Evolutionary conservation across 2,329 filamentous ascomycete genomes (phyloP).

Genomic region (Talaromyces atroroseus): DNA sequence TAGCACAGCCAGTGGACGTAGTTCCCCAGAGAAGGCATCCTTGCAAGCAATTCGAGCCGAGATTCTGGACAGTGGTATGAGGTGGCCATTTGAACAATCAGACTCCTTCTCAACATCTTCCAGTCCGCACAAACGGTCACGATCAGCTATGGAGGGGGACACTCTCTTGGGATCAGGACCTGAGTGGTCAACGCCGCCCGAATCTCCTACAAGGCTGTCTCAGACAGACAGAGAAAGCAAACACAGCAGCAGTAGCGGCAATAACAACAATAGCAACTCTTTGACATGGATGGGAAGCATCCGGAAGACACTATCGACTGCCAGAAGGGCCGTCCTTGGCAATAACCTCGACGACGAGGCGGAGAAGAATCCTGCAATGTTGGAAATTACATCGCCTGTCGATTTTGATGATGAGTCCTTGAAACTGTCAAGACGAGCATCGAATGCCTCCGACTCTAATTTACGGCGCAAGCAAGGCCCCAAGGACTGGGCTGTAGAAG

Average conservation of each 20-base stretch:
- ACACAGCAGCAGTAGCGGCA: neutral
- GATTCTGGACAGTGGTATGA: slow-evolving; percentile 20
- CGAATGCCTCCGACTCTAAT: slow-evolving; percentile 44
- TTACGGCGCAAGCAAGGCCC: slow-evolving; percentile 48
- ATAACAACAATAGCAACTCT: slow-evolving; percentile 19
- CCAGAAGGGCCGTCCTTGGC: slow-evolving; percentile 20
- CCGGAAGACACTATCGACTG: slow-evolving; percentile 55
- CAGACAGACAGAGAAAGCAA: slow-evolving; percentile 9
- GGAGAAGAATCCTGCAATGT: slow-evolving; percentile 7
- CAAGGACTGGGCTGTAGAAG: slow-evolving; percentile 47
- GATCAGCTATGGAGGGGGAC: slow-evolving; percentile 49
- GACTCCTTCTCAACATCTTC: slow-evolving; percentile 50
- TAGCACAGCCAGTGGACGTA: slow-evolving; percentile 21
- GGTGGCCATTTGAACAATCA: slow-evolving; percentile 30
- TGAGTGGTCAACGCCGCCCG: slow-evolving; percentile 21
- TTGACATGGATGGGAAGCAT: slow-evolving; percentile 66
- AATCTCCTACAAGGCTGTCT: slow-evolving; percentile 16
- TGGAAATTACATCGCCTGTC: slow-evolving; percentile 15
- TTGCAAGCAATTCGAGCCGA: slow-evolving; percentile 17
- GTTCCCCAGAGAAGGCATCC: slow-evolving; percentile 22
- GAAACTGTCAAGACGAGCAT: slow-evolving; percentile 40
- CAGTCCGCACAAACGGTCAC: slow-evolving; percentile 44
- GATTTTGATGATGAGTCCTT: slow-evolving; percentile 21
- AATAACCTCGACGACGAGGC: neutral
- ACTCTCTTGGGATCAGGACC: slow-evolving; percentile 44